These are phyloP conservation scores for Halteria grandinella DNA, from an alignment of 73 alveolate species.

Conservation along the genomic window DNA sequence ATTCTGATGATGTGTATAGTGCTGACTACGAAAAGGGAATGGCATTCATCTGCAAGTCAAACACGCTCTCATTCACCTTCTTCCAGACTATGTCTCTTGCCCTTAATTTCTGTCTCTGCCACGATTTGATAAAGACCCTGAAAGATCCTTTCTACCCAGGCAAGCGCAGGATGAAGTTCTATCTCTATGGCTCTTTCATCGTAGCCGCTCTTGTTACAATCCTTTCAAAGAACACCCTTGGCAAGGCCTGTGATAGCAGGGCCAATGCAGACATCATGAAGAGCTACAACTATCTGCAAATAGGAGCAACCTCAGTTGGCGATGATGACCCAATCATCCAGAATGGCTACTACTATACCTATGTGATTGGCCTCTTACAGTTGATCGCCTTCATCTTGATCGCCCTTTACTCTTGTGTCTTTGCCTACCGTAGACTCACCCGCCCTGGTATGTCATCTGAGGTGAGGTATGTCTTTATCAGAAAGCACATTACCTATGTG, in stretches of 20 bases:
- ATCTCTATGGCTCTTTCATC: conserved; percentile 19
- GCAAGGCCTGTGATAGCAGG: neutral
- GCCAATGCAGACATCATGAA: neutral
- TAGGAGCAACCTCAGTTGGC: neutral
- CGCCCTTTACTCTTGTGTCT: conserved; percentile 62
- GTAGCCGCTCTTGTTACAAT: neutral
- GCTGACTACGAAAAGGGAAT: conserved; percentile 2
- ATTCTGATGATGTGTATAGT: neutral
- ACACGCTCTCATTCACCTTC: conserved; percentile 40
- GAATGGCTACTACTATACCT: neutral
- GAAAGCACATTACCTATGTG: conserved; percentile 67
- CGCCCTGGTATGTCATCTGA: conserved; percentile 64
- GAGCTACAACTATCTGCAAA: neutral
- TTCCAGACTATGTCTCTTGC: conserved; percentile 50
- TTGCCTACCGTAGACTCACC: conserved; percentile 55
- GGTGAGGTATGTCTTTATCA: conserved; percentile 45
- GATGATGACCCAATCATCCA: neutral
- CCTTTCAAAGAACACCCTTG: neutral
- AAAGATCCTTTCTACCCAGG: conserved; percentile 67
- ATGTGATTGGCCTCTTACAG: conserved; percentile 22
- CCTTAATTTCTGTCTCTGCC: conserved; percentile 58
- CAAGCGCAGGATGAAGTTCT: conserved; percentile 57
- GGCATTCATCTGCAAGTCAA: conserved; percentile 7
- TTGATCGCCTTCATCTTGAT: conserved; percentile 47
- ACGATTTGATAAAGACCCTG: conserved; percentile 58